Evolutionary conservation across 148 eudicot genomes (phyloP), one percentile per base, ranked within the genome.

Genomic region (Spergularia marina): DNA sequence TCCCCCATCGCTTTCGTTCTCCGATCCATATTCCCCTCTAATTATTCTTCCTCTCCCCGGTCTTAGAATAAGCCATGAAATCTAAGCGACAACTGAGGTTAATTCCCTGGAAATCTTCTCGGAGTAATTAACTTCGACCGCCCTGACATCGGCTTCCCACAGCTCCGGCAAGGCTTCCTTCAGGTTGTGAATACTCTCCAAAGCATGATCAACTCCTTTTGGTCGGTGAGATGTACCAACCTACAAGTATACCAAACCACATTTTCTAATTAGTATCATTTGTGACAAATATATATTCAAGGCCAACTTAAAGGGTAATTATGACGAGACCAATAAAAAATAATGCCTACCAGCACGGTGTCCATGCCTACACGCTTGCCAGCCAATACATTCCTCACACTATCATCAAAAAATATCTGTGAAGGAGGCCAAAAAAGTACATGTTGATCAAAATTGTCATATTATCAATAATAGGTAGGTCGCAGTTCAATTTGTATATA

Each of bases 371-470:
- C 78, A 40, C 91, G 88, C 73, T 91, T 91, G 80, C 95, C 98
- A 72, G 95, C 82, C 61, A 84, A 85, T 71, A 94, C 83, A 79
- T 94, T 94, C 60, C 97, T 84, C 12, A 89, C 83, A 62, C 98
- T 94, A 70, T 94, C 98, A 63, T 94, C 97, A 68, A 94, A 94
- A 83, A 94, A 94, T 54, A 94, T 84, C 98, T 94, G 89, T 18
- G 83, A 76, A 58, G 66, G 59, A 76, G 49, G 8, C 57, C 30
- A 65, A 49, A 70, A 56, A 58, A 13, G 30, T 67, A 62, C 21
- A 57, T 73, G 15, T 76, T 41, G 57, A 68, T 74, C 34, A 68
- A 44, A 44, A 44, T 44, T 44, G 49, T 44, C 49, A 9, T 44
- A 44, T 44, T 44, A 30, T 44, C 49, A 44, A 44, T 30, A 44